These are phyloP conservation scores for Taiwanofungus camphoratus DNA, from an alignment of 1,284 basidiomycete genomes.

Conservation along the genomic window DNA sequence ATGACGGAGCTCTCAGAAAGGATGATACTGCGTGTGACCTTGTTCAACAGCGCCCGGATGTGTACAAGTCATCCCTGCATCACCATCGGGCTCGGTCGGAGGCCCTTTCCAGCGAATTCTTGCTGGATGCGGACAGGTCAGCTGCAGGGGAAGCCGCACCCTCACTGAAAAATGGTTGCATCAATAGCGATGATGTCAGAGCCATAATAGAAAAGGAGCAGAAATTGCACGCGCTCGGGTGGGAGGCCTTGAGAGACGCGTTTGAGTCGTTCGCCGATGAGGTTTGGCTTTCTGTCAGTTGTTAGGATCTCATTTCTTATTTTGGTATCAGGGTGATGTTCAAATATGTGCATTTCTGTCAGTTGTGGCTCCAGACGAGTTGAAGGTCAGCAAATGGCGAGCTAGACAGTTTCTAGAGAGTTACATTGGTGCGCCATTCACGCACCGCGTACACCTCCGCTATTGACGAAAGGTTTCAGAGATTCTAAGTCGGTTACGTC, in stretches of 20 bases:
- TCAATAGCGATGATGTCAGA: constrained; percentile 23
- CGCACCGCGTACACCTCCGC: background rate
- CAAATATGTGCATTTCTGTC: constrained; percentile 72
- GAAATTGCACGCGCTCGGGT: constrained; percentile 45
- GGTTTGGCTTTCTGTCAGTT: constrained; percentile 33
- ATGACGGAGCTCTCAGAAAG: constrained; percentile 10
- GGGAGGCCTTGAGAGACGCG: constrained; percentile 48
- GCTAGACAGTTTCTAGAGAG: constrained; percentile 55
- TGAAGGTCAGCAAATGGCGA: constrained; percentile 39
- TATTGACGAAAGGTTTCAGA: constrained; percentile 36
- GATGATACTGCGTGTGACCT: constrained; percentile 20
- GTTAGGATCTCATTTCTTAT: background rate
- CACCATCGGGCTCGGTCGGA: constrained; percentile 15
- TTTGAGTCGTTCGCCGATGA: constrained; percentile 59
- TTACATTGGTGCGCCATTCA: constrained; percentile 51
- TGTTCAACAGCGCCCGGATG: constrained; percentile 6
- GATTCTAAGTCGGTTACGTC: constrained; percentile 48
- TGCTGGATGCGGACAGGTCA: constrained; percentile 7
- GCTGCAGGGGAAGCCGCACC: constrained; percentile 3
- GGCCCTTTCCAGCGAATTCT: constrained; percentile 13
- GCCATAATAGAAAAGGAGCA: constrained; percentile 47
- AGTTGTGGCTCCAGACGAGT: constrained; percentile 50
- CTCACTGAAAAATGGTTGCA: constrained; percentile 9
- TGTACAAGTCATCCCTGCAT: constrained; percentile 9
- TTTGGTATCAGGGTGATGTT: constrained; percentile 52